Conservation (phyloP, 768 basidiomycete species). For the Mycena floridula region DNA sequence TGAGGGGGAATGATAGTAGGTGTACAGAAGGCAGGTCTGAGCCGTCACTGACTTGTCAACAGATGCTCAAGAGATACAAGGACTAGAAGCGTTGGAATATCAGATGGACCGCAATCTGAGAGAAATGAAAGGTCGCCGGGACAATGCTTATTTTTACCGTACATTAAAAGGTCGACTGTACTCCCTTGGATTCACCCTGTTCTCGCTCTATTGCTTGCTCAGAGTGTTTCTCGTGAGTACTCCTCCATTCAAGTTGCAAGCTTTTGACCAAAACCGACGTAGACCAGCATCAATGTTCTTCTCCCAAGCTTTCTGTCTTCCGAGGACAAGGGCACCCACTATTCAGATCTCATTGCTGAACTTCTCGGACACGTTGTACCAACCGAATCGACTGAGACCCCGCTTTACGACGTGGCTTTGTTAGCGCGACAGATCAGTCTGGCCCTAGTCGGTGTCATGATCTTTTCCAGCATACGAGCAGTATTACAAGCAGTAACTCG, state of each 20-base stretch:
- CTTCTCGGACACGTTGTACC: conserved; percentile 4
- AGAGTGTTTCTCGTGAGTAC: conserved; percentile 55
- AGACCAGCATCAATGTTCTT: no score
- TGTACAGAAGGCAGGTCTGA: conserved; percentile 1
- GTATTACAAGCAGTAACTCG: conserved; percentile 65
- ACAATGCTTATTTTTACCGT: conserved; percentile 39
- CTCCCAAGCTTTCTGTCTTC: no score
- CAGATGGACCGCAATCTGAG: conserved; percentile 59
- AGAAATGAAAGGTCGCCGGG: conserved; percentile 40
- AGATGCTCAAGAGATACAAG: conserved; percentile 54
- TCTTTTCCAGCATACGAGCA: conserved; percentile 63
- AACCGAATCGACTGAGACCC: conserved; percentile 12
- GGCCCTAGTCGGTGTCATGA: conserved; percentile 68
- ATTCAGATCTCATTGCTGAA: conserved; percentile 31
- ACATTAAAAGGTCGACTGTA: conserved; percentile 52
- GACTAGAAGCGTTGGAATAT: conserved; percentile 60
- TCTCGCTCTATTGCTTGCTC: conserved; percentile 63
- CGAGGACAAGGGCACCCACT: no score
- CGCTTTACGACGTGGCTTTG: conserved; percentile 28
- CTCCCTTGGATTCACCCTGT: conserved; percentile 40
- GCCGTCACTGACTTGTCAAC: background rate
- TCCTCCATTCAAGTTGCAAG: no score
- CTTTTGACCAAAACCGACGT: no score
- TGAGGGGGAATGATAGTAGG: conserved; percentile 38
- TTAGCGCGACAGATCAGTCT: conserved; percentile 53